Conservation (phyloP, 225 moss, liverwort and hornwort species). For the Ulota crispa region DNA sequence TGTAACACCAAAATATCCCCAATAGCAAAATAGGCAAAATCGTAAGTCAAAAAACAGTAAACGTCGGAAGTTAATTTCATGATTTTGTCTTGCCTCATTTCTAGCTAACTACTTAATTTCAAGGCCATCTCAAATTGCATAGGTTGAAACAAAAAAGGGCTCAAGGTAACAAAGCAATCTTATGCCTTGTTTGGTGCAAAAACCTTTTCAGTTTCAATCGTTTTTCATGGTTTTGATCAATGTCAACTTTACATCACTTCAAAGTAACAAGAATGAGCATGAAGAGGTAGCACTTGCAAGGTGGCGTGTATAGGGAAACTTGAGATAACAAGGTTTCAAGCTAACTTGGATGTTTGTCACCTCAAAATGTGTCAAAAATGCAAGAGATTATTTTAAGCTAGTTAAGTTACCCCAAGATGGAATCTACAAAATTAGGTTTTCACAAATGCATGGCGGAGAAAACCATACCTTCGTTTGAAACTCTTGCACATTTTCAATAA, state of each 20-base stretch:
- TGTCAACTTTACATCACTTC: background rate
- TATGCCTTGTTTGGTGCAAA: background rate
- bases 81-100: background rate
- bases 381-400: background rate
- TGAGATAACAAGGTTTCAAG: background rate
- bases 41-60: background rate
- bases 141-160: background rate
- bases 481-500: slow-evolving; percentile 68
- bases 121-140: background rate
- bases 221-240: background rate
- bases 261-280: background rate
- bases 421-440: background rate
- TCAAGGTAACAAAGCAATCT: background rate
- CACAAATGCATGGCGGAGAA: background rate
- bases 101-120: background rate
- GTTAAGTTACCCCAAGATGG: background rate
- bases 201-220: background rate
- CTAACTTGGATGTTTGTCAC: background rate
- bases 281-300: background rate
- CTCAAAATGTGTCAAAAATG: background rate
- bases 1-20: slow-evolving; percentile 14
- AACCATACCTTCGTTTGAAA: slow-evolving; percentile 68
- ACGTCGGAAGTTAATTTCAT: background rate
- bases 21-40: background rate
- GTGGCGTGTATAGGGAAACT: background rate